Percentiles rank a stretch among this genome's conserved stretches.
Evolutionary conservation across 2,329 filamentous ascomycete genomes (phyloP).

Genomic region (Shiraia bambusicola): DNA sequence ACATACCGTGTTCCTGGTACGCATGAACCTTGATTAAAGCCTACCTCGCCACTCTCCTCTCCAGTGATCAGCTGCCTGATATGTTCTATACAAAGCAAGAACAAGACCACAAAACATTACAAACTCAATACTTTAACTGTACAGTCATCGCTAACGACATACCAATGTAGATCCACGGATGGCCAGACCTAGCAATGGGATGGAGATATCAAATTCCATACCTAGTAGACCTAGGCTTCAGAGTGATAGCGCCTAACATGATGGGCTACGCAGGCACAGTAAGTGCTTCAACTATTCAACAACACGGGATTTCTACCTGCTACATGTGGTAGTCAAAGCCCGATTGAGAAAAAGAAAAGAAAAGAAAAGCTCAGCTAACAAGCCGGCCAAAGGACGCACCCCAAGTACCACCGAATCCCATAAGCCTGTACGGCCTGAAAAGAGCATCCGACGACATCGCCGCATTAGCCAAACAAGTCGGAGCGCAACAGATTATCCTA

Average conservation of each 20-base stretch:
- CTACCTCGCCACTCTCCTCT: background rate
- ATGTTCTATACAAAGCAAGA: conserved; percentile 1
- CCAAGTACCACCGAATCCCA: conserved; percentile 60
- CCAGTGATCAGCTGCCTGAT: conserved; percentile 19
- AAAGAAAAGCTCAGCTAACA: conserved; percentile 19
- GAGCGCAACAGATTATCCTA: conserved; percentile 66
- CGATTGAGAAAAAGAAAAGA: too few species aligned
- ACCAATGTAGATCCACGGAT: conserved; percentile 66
- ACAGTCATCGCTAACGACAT: conserved; percentile 2
- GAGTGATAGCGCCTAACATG: conserved; percentile 82
- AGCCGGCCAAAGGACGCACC: conserved; percentile 41
- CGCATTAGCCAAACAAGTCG: conserved; percentile 64
- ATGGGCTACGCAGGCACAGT: conserved; percentile 81
- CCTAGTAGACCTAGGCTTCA: conserved; percentile 69
- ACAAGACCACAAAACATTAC: background rate
- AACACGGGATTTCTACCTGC: background rate
- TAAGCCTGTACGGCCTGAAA: conserved; percentile 69
- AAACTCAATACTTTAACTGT: background rate
- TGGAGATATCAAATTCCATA: conserved; percentile 89
- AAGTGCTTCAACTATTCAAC: conserved; percentile 12
- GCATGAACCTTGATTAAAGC: conserved; percentile 7
- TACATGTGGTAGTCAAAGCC: background rate
- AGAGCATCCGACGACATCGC: conserved; percentile 71
- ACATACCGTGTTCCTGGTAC: conserved; percentile 58
- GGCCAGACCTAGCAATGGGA: conserved; percentile 77